These are phyloP conservation scores for Daedalea quercina DNA, from an alignment of 768 basidiomycete species.

Conservation along the genomic window DNA sequence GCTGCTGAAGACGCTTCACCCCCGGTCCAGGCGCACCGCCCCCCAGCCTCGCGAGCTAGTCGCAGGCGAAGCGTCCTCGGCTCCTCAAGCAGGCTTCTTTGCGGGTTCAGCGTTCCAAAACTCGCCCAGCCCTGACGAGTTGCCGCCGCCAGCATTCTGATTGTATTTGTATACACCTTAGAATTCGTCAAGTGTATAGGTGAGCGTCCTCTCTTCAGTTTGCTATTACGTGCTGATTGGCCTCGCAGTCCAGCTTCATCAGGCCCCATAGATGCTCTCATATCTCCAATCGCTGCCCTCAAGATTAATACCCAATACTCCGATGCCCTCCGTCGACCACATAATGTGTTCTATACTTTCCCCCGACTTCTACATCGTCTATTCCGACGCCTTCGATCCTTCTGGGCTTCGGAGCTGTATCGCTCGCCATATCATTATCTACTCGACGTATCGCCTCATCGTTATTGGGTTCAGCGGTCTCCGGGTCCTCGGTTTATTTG, in stretches of 20 bases:
- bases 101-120: slow-evolving; percentile 84
- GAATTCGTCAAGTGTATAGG: slow-evolving; percentile 34
- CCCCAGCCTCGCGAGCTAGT: background rate
- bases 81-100: slow-evolving; percentile 44
- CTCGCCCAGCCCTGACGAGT: slow-evolving; percentile 77
- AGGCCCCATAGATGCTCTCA: slow-evolving; percentile 33
- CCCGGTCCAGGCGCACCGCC: slow-evolving; percentile 6
- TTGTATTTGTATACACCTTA: slow-evolving; percentile 19
- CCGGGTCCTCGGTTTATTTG: slow-evolving; percentile 10
- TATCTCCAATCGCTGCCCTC: slow-evolving; percentile 17
- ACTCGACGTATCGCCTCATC: slow-evolving; percentile 28
- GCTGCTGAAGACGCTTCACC: slow-evolving; percentile 23
- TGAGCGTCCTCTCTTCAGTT: slow-evolving; percentile 19
- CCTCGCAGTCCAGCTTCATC: slow-evolving; percentile 30
- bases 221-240: slow-evolving; percentile 1
- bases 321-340: slow-evolving; percentile 23
- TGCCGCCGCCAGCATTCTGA: slow-evolving; percentile 64
- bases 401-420: slow-evolving; percentile 12
- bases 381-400: slow-evolving; percentile 18
- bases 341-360: slow-evolving; percentile 16
- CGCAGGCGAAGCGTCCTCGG: slow-evolving; percentile 14
- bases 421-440: slow-evolving; percentile 35
- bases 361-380: slow-evolving; percentile 8
- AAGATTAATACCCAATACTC: slow-evolving; percentile 23
- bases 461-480: slow-evolving; percentile 7